These are phyloP conservation scores for Solanum pennellii DNA, from an alignment of 257 asterid species.

Conservation along the genomic window DNA sequence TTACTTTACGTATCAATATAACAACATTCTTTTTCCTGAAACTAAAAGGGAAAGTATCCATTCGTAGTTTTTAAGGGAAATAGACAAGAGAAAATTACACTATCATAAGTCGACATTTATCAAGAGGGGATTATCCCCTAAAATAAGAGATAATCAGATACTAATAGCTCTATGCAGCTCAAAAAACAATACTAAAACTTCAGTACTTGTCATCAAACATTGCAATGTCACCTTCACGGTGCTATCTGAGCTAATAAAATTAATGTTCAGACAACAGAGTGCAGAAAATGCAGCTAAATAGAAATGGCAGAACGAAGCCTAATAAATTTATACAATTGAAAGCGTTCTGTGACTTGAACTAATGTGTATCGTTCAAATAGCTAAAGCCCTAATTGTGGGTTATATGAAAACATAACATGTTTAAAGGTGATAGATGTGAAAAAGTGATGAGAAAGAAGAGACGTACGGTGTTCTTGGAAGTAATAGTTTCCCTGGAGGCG, in stretches of 20 bases:
- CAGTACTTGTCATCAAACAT: not conserved
- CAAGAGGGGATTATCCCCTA: not conserved
- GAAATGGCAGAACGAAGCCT: not conserved
- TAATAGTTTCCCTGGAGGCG: slow-evolving; percentile 85
- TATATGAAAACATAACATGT: not conserved
- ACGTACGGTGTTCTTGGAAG: slow-evolving; percentile 71
- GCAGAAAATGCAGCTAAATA: not conserved
- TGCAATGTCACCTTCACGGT: not conserved
- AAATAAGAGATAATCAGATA: not conserved
- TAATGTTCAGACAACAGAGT: not conserved
- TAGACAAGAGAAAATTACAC: not conserved
- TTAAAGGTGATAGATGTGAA: not conserved
- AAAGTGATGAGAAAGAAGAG: not conserved
- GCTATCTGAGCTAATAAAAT: not conserved
- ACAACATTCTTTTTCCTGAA: not conserved
- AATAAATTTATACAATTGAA: not conserved
- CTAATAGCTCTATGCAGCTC: not conserved
- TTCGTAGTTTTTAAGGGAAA: not conserved
- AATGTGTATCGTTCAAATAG: not conserved
- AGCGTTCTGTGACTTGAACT: not conserved
- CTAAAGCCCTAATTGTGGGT: not conserved
- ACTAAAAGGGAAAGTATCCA: not conserved
- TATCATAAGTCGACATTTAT: not conserved
- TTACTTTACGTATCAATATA: not conserved
- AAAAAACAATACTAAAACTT: not conserved